A percentile compares a stretch with the other conserved stretches of the same genome.
These are phyloP conservation scores for Lepidium africanum DNA, from an alignment of 345 rosid genomes.

Conservation along the genomic window DNA sequence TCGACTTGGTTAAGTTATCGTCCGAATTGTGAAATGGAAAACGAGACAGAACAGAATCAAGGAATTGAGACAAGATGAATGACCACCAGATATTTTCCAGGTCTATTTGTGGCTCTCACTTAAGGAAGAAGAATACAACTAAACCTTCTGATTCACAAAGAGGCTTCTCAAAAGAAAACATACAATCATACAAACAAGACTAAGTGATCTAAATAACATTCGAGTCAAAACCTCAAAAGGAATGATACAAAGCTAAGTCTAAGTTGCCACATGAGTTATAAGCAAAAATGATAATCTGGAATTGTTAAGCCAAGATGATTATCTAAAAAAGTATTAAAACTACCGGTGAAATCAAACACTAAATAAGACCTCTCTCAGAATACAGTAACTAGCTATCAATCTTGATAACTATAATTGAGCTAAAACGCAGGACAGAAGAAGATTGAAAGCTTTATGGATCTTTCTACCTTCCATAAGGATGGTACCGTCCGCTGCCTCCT, in stretches of 20 bases:
- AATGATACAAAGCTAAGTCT: slow-evolving; percentile 9
- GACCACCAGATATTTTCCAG: slow-evolving; percentile 9
- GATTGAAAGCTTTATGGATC: slow-evolving; percentile 4
- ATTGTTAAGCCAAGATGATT: not conserved
- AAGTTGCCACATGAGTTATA: not conserved
- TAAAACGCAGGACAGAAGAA: not conserved
- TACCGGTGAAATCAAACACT: slow-evolving; percentile 15
- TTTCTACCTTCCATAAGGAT: slow-evolving; percentile 81
- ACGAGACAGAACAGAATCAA: not conserved
- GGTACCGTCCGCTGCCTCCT: slow-evolving; percentile 53
- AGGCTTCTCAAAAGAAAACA: not conserved
- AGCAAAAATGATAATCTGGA: not conserved
- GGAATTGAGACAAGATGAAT: not conserved
- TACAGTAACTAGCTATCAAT: slow-evolving; percentile 17
- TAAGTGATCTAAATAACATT: not conserved
- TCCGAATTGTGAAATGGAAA: not conserved
- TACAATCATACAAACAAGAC: not conserved
- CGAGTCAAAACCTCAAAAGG: not conserved
- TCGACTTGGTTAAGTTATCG: not conserved
- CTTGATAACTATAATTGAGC: slow-evolving; percentile 11
- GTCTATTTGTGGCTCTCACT: slow-evolving; percentile 15
- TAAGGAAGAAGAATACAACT: not conserved
- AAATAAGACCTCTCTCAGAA: slow-evolving; percentile 8
- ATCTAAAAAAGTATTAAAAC: slow-evolving; percentile 14
- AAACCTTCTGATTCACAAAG: not conserved